phyloP scores from a whole-genome alignment of 2,329 filamentous ascomycete species.

The Cercospora sp. region DNA sequence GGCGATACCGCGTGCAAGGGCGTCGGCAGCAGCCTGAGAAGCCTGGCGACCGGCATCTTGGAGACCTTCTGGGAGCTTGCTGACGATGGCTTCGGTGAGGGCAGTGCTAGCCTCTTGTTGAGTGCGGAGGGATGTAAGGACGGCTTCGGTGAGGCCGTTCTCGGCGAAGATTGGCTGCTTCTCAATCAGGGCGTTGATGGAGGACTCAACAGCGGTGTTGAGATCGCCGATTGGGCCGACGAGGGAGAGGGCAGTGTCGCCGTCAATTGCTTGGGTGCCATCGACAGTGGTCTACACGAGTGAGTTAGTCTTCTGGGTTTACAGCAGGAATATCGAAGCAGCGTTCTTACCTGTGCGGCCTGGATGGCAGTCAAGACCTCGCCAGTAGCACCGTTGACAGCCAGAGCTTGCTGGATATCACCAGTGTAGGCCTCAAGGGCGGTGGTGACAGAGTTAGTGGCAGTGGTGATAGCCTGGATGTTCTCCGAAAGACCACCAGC shows the following conservation, averaged over 20 bases:
- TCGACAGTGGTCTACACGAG: slow-evolving; percentile 8
- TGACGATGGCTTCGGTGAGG: slow-evolving; percentile 11
- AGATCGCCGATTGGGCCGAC: slow-evolving; percentile 14
- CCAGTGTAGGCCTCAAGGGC: slow-evolving; percentile 16
- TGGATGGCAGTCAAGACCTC: slow-evolving; percentile 16
- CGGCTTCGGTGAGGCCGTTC: slow-evolving; percentile 8
- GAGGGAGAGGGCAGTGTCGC: slow-evolving; percentile 10
- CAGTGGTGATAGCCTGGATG: slow-evolving; percentile 8
- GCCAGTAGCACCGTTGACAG: slow-evolving; percentile 10
- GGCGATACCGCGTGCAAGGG: slow-evolving; percentile 14
- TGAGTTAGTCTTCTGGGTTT: background rate
- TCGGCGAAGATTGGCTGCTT: slow-evolving; percentile 9
- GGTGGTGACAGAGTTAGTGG: slow-evolving; percentile 6
- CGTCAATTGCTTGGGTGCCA: slow-evolving; percentile 3
- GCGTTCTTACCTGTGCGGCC: slow-evolving; percentile 3
- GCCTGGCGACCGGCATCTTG: slow-evolving; percentile 16
- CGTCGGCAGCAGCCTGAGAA: slow-evolving; percentile 14
- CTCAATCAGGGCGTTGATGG: slow-evolving; percentile 13
- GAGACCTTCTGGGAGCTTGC: slow-evolving; percentile 16
- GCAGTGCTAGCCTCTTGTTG: slow-evolving; percentile 1
- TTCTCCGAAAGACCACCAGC: slow-evolving; percentile 5
- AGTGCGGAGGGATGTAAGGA: slow-evolving; percentile 10
- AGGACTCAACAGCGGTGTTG: slow-evolving; percentile 12
- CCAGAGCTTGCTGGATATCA: slow-evolving; percentile 11
- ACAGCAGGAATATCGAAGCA: background rate